These are phyloP conservation scores for Fusarium pseudocircinatum DNA, from an alignment of 2,329 filamentous ascomycete genomes.

Conservation along the genomic window DNA sequence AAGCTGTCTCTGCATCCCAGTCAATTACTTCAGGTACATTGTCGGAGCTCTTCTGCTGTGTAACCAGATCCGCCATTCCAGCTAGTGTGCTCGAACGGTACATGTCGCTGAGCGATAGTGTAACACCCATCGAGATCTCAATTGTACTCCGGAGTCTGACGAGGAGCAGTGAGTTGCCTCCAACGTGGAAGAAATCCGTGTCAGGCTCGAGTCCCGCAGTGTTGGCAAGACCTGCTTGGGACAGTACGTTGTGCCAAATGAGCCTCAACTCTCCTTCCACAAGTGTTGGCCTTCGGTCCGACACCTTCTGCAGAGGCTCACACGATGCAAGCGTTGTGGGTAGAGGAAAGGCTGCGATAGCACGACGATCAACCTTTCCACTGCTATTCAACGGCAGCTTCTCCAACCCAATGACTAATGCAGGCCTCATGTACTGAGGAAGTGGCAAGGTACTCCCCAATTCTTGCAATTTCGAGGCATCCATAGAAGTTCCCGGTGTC, in stretches of 20 bases:
- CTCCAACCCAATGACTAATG: neutral
- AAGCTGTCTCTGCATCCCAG: neutral
- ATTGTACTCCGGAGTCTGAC: neutral
- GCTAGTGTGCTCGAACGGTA: neutral
- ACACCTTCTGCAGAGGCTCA: neutral
- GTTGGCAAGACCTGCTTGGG: neutral
- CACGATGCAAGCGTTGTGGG: neutral
- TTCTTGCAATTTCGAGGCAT: rapidly evolving
- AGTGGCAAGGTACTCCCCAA: neutral
- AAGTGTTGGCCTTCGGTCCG: neutral
- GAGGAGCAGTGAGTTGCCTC: neutral
- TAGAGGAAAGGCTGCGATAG: neutral
- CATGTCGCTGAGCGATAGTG: neutral
- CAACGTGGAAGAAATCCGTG: neutral
- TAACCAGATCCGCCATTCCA: neutral
- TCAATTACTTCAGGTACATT: neutral
- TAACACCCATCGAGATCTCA: neutral
- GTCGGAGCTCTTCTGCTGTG: neutral
- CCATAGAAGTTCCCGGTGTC: rapidly evolving
- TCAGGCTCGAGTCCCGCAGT: neutral
- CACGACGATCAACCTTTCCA: neutral
- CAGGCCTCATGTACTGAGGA: neutral
- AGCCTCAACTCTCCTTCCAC: neutral
- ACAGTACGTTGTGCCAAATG: neutral
- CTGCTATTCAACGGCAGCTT: neutral